Evolutionary conservation across 495 filamentous ascomycete species (phyloP).

Genomic region (Aspergillus nidulans): DNA sequence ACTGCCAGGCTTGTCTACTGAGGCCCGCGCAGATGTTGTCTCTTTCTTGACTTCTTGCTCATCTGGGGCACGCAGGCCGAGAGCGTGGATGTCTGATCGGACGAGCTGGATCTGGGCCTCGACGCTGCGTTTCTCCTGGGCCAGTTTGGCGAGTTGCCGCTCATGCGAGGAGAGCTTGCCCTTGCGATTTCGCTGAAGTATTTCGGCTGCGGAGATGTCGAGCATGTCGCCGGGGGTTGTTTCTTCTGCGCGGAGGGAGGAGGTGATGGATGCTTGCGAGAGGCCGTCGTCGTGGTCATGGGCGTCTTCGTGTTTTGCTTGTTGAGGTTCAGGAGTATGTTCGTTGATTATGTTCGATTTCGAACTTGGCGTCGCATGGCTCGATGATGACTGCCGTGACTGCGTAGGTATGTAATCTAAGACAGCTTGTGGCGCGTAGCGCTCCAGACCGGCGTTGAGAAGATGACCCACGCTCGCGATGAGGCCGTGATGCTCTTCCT

Average conservation of each 20-base stretch:
- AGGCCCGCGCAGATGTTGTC: constrained; percentile 14
- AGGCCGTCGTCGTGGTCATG: constrained; percentile 24
- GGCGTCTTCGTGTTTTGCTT: background rate
- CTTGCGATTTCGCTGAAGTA: constrained; percentile 28
- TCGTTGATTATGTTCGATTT: background rate
- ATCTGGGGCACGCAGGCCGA: constrained; percentile 15
- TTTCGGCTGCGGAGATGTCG: constrained; percentile 20
- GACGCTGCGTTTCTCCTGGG: constrained; percentile 62
- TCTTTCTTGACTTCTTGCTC: constrained; percentile 43
- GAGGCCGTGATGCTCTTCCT: constrained; percentile 35
- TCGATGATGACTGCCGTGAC: constrained; percentile 31
- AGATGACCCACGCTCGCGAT: constrained; percentile 42
- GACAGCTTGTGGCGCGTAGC: constrained; percentile 46
- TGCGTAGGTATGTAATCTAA: constrained; percentile 43
- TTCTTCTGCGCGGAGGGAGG: constrained; percentile 10
- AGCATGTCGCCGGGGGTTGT: constrained; percentile 19
- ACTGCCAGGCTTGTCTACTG: constrained; percentile 12
- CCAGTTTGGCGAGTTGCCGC: constrained; percentile 71
- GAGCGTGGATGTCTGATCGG: constrained; percentile 37
- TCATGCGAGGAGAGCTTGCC: constrained; percentile 52
- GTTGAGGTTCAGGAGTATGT: background rate
- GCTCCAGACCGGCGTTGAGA: constrained; percentile 36
- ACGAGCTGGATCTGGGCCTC: constrained; percentile 61
- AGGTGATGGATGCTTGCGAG: constrained; percentile 24
- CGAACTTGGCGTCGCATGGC: background rate